Conservation (phyloP, 805 yeast genomes). For the Tetrapisispora pingtungensis region DNA sequence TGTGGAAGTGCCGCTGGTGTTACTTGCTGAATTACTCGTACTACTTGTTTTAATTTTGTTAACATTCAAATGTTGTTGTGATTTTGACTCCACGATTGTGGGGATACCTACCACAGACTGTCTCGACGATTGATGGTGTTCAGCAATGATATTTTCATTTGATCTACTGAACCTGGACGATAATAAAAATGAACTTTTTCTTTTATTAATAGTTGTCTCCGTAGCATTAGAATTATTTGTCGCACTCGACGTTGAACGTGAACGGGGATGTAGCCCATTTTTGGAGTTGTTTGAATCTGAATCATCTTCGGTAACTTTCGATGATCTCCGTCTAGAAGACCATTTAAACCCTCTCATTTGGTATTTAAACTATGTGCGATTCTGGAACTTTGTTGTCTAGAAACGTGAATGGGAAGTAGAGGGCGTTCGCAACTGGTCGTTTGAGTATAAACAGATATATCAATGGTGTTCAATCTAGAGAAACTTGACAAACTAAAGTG, state of each 20-base stretch:
- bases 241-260: slow-evolving; percentile 1
- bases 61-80: no score
- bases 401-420: no score
- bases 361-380: no score
- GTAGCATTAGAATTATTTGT: no score
- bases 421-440: no score
- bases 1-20: no score
- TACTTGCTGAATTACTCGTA: no score
- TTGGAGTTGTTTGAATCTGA: neutral
- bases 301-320: neutral
- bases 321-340: slow-evolving; percentile 3
- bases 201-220: neutral
- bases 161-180: slow-evolving; percentile 2
- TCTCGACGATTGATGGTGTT: neutral
- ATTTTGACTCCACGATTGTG: neutral
- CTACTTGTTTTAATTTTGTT: no score
- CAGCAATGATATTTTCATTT: neutral
- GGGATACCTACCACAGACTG: neutral
- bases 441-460: no score
- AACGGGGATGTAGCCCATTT: neutral
- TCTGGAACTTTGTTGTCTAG: no score
- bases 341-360: slow-evolving; percentile 6
- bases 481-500: no score
- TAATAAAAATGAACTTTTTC: slow-evolving; percentile 2
- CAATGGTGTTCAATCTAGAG: no score